Evolutionary conservation across 1,284 basidiomycete species (phyloP).

Genomic region (Abortiporus biennis): DNA sequence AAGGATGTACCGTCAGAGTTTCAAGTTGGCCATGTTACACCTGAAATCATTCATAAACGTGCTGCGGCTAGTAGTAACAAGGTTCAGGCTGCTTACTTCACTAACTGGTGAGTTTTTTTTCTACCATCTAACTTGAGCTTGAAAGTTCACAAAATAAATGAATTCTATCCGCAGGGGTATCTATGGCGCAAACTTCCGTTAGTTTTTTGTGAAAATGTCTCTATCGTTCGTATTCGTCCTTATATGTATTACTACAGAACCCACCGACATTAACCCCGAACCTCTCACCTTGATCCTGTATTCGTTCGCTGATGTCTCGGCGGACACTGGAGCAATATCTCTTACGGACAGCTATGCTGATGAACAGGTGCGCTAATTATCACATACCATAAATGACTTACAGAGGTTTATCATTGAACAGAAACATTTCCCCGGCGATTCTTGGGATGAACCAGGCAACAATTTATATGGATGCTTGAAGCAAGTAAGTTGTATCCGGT

Average conservation of each 20-base stretch:
- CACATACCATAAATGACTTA: not conserved
- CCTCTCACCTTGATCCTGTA: slow-evolving; percentile 79
- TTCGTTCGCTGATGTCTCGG: slow-evolving; percentile 76
- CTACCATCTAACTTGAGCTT: too few species aligned
- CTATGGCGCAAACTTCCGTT: slow-evolving; percentile 76
- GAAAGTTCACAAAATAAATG: too few species aligned
- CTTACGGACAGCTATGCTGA: slow-evolving; percentile 84
- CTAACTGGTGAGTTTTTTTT: slow-evolving; percentile 46
- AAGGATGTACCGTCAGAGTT: slow-evolving; percentile 34
- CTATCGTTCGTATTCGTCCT: slow-evolving; percentile 4
- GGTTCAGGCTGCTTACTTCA: slow-evolving; percentile 58
- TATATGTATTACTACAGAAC: slow-evolving; percentile 30
- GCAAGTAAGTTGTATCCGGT: slow-evolving; percentile 47
- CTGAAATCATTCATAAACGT: slow-evolving; percentile 39
- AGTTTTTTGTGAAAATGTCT: slow-evolving; percentile 18
- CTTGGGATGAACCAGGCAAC: slow-evolving; percentile 58
- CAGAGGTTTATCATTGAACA: slow-evolving; percentile 18
- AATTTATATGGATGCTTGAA: slow-evolving; percentile 88
- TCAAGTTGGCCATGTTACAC: slow-evolving; percentile 31
- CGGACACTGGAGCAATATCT: slow-evolving; percentile 57
- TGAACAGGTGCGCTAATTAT: slow-evolving; percentile 49
- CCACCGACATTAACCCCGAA: slow-evolving; percentile 49
- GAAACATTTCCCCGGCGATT: slow-evolving; percentile 64
- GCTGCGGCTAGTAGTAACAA: slow-evolving; percentile 36
- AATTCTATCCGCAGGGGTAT: slow-evolving; percentile 68